These are phyloP conservation scores for Neonectria ditissima DNA, from an alignment of 2,329 filamentous ascomycete species.

Conservation along the genomic window DNA sequence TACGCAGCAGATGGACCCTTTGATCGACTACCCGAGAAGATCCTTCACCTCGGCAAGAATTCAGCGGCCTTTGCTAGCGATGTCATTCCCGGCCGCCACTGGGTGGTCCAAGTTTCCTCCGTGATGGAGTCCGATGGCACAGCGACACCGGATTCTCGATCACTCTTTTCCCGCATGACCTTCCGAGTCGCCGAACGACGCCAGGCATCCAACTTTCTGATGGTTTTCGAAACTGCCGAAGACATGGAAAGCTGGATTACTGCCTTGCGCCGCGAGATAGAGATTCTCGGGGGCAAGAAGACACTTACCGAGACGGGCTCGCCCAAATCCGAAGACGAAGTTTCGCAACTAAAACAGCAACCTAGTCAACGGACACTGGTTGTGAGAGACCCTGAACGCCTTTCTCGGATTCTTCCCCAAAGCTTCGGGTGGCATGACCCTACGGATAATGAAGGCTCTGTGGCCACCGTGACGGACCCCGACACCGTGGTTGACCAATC, in stretches of 20 bases:
- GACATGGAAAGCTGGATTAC: slow-evolving; percentile 84
- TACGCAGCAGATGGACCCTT: slow-evolving; percentile 78
- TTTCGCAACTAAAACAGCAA: slow-evolving; percentile 51
- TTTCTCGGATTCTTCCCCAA: slow-evolving; percentile 50
- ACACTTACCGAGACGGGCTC: slow-evolving; percentile 70
- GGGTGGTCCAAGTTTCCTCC: slow-evolving; percentile 82
- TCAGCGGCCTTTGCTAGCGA: slow-evolving; percentile 86
- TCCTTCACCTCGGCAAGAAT: slow-evolving; percentile 76
- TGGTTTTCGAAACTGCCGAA: slow-evolving; percentile 78
- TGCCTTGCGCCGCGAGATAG: slow-evolving; percentile 76
- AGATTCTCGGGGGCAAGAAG: slow-evolving; percentile 75
- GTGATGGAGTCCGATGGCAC: slow-evolving; percentile 69
- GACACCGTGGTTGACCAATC: slow-evolving; percentile 54
- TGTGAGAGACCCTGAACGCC: slow-evolving; percentile 61
- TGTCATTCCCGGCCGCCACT: slow-evolving; percentile 81
- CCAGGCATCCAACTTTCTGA: slow-evolving; percentile 72
- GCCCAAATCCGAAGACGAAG: slow-evolving; percentile 56
- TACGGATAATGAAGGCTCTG: slow-evolving; percentile 26
- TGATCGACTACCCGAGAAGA: slow-evolving; percentile 79
- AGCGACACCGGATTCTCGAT: slow-evolving; percentile 64
- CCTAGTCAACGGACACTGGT: slow-evolving; percentile 61
- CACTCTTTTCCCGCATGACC: slow-evolving; percentile 73
- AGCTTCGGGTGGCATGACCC: slow-evolving; percentile 32
- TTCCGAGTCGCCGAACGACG: slow-evolving; percentile 67
- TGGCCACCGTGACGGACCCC: slow-evolving; percentile 33